Conservation (phyloP, 768 basidiomycete genomes). For the Cystofilobasidium bisporidii region DNA sequence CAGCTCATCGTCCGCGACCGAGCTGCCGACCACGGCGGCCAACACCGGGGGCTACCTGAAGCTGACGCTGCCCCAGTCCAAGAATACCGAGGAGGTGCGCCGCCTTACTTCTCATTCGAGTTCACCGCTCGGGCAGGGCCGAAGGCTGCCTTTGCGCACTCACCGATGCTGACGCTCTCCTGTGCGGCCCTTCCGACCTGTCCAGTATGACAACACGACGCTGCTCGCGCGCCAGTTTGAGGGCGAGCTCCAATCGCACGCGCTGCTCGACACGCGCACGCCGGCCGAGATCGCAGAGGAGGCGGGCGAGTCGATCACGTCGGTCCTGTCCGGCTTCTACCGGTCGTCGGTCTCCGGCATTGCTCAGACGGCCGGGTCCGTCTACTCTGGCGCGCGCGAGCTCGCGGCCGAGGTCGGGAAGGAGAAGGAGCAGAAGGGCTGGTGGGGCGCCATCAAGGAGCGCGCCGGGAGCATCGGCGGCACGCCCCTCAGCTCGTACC, state of each 20-base stretch:
- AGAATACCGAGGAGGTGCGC: slow-evolving; percentile 22
- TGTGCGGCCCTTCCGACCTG: background rate
- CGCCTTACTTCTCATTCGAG: no score
- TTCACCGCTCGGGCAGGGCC: no score
- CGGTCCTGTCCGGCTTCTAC: slow-evolving; percentile 11
- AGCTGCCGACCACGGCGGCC: slow-evolving; percentile 11
- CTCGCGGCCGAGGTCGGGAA: slow-evolving; percentile 2
- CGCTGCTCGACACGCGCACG: slow-evolving; percentile 23
- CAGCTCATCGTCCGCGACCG: background rate
- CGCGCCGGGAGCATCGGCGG: background rate
- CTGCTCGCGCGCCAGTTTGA: slow-evolving; percentile 22
- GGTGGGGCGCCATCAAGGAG: slow-evolving; percentile 5
- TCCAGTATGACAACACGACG: slow-evolving; percentile 16
- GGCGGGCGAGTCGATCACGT: slow-evolving; percentile 1
- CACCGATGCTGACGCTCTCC: no score
- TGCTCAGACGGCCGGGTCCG: slow-evolving; percentile 1
- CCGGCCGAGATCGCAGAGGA: slow-evolving; percentile 10
- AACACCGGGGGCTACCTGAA: slow-evolving; percentile 22
- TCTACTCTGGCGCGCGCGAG: slow-evolving; percentile 9
- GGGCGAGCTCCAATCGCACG: slow-evolving; percentile 8
- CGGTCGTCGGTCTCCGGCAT: background rate
- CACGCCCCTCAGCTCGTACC: background rate
- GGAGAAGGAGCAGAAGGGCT: background rate
- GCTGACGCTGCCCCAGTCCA: slow-evolving; percentile 20
- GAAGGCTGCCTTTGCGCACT: no score